Percentiles rank a stretch among this genome's conserved stretches.
Conservation (phyloP, 2,329 filamentous ascomycete genomes). For the Ophiostoma sp. region DNA sequence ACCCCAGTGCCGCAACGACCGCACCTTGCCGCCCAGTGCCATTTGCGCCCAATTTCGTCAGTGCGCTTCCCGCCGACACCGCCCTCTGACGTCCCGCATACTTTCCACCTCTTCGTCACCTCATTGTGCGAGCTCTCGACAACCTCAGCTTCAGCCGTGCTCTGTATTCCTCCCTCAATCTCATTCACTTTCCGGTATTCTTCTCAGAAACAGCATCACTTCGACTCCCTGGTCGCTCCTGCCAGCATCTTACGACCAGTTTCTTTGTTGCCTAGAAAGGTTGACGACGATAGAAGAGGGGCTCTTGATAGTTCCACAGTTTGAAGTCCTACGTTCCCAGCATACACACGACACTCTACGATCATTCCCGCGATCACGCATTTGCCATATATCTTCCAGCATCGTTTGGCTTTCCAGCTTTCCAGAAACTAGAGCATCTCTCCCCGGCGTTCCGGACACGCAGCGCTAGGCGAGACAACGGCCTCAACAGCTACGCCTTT, state of each 20-base stretch:
- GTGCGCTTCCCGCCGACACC: constrained; percentile 22
- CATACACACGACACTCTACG: no score
- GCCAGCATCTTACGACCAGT: not conserved
- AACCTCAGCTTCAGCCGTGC: not conserved
- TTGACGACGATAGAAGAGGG: constrained; percentile 6
- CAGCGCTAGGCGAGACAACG: not conserved
- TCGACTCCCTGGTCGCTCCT: not conserved
- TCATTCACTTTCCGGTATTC: not conserved
- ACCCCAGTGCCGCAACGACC: not conserved
- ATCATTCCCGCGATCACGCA: not conserved
- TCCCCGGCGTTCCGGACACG: not conserved
- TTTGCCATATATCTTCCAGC: no score
- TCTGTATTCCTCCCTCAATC: not conserved
- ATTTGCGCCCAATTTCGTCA: constrained; percentile 23
- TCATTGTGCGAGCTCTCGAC: not conserved
- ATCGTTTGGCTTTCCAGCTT: not conserved
- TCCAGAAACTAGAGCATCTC: not conserved
- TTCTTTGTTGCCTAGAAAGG: not conserved
- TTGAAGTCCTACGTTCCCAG: not conserved
- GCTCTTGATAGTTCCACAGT: not conserved
- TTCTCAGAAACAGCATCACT: not conserved
- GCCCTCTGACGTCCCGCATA: not conserved
- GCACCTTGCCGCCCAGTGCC: constrained; percentile 18
- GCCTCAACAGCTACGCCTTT: not conserved
- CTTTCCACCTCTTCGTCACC: constrained; percentile 10